Base-by-base conservation (phyloP, 768 basidiomycete species). In the Daedaleopsis sinensis region DNA sequence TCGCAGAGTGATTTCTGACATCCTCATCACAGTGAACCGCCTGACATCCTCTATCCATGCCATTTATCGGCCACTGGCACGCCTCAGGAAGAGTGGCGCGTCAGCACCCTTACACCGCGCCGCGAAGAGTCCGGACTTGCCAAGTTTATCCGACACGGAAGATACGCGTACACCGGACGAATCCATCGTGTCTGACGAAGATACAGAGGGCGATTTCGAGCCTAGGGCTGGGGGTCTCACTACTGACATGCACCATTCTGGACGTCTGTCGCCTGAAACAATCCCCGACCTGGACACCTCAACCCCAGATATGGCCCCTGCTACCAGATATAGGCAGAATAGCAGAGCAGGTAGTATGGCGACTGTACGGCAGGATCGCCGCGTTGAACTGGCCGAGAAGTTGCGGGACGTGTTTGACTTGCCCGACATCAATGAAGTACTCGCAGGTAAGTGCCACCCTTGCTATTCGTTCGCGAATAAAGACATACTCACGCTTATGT, bases 31-130 rank as follows among this genome's bases (percentile, higher is more conserved):
- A 85, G 81, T 69, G 61, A 77, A 71, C 55, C 81, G 78, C 42
- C 74, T 94, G 56, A 86, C 93, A 1, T 94, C 93, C 24, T 94
- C 93, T 12, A 93, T 94, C 46, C 93, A 94, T 70, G 85, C 93
- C 42, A 93, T 95, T 53, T 85, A 94, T 71, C 86, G 91, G 21
- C 93, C 93, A 21, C 73, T 93, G 32, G 90, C 90, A 7, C 87
- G 88, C 32, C 86, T 84, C 8, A 83, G 83, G 57, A 80, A 83
- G 47, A 72, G 67, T 24, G 77, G 76, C 36, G 55, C 65, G 5
- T 65, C 70, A 19, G 66, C 36, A n/a, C 60, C 61, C 8, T 9
- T 57, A 18, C 65, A 66, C 27, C 58, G 49, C 23, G 63, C 65
- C 8, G 60, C 65, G 39, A 66, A 44, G 62, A 63, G 70, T 50